phyloP scores from a whole-genome alignment of 805 yeast species.

The Cyberlindnera japonica region DNA sequence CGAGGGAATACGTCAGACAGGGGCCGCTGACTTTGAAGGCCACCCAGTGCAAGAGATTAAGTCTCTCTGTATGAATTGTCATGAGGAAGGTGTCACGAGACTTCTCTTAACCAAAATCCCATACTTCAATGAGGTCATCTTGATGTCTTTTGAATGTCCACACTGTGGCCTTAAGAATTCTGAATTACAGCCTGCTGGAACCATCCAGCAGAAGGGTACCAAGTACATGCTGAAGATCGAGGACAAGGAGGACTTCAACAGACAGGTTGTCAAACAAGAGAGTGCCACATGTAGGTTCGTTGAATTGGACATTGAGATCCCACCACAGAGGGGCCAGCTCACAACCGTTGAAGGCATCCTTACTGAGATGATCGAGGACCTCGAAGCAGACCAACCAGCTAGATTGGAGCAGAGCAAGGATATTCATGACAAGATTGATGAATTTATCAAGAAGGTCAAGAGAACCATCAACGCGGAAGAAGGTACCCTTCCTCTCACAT shows the following conservation, averaged over 20 bases:
- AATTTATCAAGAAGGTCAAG: conserved; percentile 58
- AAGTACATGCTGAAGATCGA: conserved; percentile 70
- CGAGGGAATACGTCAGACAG: conserved; percentile 58
- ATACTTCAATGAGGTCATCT: conserved; percentile 80
- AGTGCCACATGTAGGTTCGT: conserved; percentile 73
- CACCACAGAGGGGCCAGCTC: conserved; percentile 90
- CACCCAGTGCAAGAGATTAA: conserved; percentile 95
- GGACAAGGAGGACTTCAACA: conserved; percentile 65
- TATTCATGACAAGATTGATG: conserved; percentile 68
- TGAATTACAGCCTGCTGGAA: conserved; percentile 94
- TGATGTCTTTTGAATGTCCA: conserved; percentile 95
- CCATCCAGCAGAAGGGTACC: conserved; percentile 84
- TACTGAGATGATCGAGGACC: conserved; percentile 77
- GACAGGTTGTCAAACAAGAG: conserved; percentile 92
- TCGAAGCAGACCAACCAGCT: conserved; percentile 74
- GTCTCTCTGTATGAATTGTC: conserved; percentile 95
- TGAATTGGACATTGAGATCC: conserved; percentile 90
- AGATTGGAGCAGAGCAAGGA: conserved; percentile 76
- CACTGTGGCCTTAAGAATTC: conserved; percentile 90
- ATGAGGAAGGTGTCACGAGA: conserved; percentile 77
- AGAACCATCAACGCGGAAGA: conserved; percentile 62
- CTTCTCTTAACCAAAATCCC: conserved; percentile 87
- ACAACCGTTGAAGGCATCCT: conserved; percentile 90
- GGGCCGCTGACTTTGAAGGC: conserved; percentile 80
- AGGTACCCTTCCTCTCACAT: conserved; percentile 69